Base-by-base conservation (phyloP, 2,329 filamentous ascomycete genomes). In the Nemania abortiva region DNA sequence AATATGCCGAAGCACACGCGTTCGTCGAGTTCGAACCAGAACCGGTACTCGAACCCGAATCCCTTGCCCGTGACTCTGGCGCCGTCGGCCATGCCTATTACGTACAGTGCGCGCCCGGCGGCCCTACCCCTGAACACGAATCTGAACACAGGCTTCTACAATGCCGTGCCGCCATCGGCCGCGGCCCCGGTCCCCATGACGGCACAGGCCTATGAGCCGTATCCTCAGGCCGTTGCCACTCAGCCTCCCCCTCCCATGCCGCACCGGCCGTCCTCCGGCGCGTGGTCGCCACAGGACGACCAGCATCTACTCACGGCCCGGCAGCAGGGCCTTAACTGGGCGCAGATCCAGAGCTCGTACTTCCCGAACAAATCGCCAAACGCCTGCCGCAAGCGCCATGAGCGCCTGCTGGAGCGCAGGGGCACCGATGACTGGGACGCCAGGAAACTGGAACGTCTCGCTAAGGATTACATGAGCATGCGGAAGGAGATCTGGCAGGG, bases 381-480 rank as follows among this genome's bases (percentile, higher is more conserved):
- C 79, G 94, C 94, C 20, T 97, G 94, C 82, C 92, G 94, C 72
- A 97, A 97, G 83, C 89, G 94, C 64, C 93, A 97, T 76, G 94
- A 97, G 81, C 87, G 94, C 49, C 83, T 97, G 73, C 90, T 95
- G 85, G 92, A 95, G 81, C 89, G 91, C 73, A 87, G 86, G 77
- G 89, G 90, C 66, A 88, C 90, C 56, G 91, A 93, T 74, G 91
- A 95, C 76, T 96, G 93, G 91, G 92, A 95, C 75, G 87, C 87
- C 22, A 84, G 90, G 73, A 92, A 92, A 82, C 84, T 95, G 27
- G 92, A 95, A 78, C 85, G 86, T 10, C 84, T 97, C 49, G 92
- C 92, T 45, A 88, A 88, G 78, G 91, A 92, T 77, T 97, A 97
- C 81, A 92, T 94, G 88, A 86, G 86, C 70, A 88, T 92, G 82